Evolutionary conservation across 805 yeast species (phyloP), one percentile per base, ranked within the genome.

Genomic region (Kazachstania martiniae): DNA sequence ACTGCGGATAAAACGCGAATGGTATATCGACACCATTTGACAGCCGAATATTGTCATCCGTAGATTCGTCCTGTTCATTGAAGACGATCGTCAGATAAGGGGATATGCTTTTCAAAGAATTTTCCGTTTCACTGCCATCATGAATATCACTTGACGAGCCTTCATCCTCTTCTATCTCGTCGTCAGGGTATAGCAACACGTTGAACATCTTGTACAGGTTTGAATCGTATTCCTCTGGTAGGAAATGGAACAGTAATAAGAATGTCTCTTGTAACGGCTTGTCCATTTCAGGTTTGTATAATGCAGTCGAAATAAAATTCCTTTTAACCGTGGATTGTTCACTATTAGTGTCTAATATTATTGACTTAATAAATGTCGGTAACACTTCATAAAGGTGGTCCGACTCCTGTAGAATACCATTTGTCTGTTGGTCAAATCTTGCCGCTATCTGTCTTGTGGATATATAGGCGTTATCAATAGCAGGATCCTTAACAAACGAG

Each of bases 121-220:
- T 51, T 12, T 47, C 53, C 5, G 25, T 12, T 16, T 19, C 27
- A 14, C 26, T 29, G 12, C 27, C 23, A 10, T 33, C 37, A 4
- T 30, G 29, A 4, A 16, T 7, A 8, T 33, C 34, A 1, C 25
- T 23, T 25, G 21, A 21, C 17, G 14, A 12, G 5, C 18, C 5
- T 10, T 27, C 31, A 12, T 27, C 12, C 12, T 22, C 34, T 12
- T 33, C 39, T 2, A 27, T 42, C 18, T 37, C 42, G 8, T 43
- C 51, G 17, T 50, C 55, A 1, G 58, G 52, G 28, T 40, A 45
- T 30, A 56, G 32, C 22, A 56, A 39, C 3, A 39, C 46, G 28
- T 56, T 54, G 27, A 56, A 56, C 61, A 56, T 56, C 23, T 47
- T 44, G 32, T 54, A 54, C 5, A 56, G 35, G 28, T 47, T 53